Evolutionary conservation across 345 rosid species (phyloP).

Genomic region (Salix udensis): DNA sequence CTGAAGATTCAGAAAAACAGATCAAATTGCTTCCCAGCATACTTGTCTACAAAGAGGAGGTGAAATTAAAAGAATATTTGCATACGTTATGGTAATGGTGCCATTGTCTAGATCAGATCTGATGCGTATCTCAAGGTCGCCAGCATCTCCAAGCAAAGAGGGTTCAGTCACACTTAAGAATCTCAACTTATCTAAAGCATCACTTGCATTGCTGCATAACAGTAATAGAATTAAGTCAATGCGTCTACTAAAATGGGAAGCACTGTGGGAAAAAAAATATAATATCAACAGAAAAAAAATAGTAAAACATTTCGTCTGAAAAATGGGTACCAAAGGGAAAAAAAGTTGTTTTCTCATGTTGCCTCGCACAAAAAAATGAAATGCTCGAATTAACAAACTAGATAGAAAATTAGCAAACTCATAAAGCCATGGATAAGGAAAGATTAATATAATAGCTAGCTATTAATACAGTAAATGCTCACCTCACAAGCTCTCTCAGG

Average conservation of each 20-base stretch:
- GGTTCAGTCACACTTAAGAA: slow-evolving; percentile 96
- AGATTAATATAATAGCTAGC: too few species aligned
- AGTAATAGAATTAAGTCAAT: slow-evolving; percentile 17
- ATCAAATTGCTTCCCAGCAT: not conserved
- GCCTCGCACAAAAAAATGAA: not conserved
- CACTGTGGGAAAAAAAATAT: not conserved
- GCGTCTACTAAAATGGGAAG: not conserved
- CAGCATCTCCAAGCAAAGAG: slow-evolving; percentile 80
- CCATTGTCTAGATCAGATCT: slow-evolving; percentile 89
- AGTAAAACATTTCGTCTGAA: not conserved
- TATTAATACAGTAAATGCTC: slow-evolving; percentile 12
- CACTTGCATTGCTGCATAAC: slow-evolving; percentile 83
- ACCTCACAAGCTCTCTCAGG: slow-evolving; percentile 95
- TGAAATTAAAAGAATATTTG: not conserved
- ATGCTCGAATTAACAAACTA: not conserved
- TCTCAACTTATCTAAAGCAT: slow-evolving; percentile 95
- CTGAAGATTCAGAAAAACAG: slow-evolving; percentile 38
- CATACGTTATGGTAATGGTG: slow-evolving; percentile 73
- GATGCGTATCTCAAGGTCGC: slow-evolving; percentile 82
- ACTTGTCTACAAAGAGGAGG: not conserved
- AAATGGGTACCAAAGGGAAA: not conserved
- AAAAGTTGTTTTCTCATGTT: not conserved
- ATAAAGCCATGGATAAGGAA: not conserved
- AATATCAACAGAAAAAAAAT: not conserved
- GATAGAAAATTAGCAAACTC: not conserved